These are phyloP conservation scores for Euphorbia schlechtendalii DNA, from an alignment of 441 rosid genomes.

Conservation along the genomic window DNA sequence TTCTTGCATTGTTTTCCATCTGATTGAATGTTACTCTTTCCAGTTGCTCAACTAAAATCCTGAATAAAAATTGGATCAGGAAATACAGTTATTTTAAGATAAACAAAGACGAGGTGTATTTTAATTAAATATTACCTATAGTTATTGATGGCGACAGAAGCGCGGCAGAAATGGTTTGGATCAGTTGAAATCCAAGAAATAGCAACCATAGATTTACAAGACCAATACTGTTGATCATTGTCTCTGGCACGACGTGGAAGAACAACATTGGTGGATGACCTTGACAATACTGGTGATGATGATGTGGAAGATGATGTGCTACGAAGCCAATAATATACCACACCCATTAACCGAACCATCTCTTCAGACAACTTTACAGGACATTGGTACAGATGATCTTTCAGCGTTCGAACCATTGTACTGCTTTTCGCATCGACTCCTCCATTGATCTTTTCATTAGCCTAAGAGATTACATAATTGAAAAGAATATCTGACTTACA, in stretches of 20 bases:
- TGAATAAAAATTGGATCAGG: too few species aligned
- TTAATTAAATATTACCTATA: slow-evolving; percentile 40
- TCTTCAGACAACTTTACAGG: slow-evolving; percentile 86
- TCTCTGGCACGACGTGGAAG: slow-evolving; percentile 39
- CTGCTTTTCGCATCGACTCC: slow-evolving; percentile 26
- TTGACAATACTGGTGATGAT: slow-evolving; percentile 46
- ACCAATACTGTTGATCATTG: slow-evolving; percentile 45
- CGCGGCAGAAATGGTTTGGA: slow-evolving; percentile 51
- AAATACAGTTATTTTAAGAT: too few species aligned
- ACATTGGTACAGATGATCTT: slow-evolving; percentile 72
- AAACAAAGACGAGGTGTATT: too few species aligned
- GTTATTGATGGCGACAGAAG: slow-evolving; percentile 61
- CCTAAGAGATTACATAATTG: slow-evolving; percentile 24
- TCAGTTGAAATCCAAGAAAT: slow-evolving; percentile 71
- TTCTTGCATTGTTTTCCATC: slow-evolving; percentile 54
- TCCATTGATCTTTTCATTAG: slow-evolving; percentile 24
- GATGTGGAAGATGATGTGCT: slow-evolving; percentile 41
- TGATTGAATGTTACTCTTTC: slow-evolving; percentile 52
- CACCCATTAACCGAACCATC: slow-evolving; percentile 81
- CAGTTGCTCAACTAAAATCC: slow-evolving; percentile 80
- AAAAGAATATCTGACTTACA: slow-evolving; percentile 10
- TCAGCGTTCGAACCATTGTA: slow-evolving; percentile 40
- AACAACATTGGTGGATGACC: slow-evolving; percentile 60
- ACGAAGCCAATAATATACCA: slow-evolving; percentile 70
- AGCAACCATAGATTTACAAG: slow-evolving; percentile 64